Evolutionary conservation across 2,329 filamentous ascomycete genomes (phyloP).

Genomic region (Penicillium sp.): DNA sequence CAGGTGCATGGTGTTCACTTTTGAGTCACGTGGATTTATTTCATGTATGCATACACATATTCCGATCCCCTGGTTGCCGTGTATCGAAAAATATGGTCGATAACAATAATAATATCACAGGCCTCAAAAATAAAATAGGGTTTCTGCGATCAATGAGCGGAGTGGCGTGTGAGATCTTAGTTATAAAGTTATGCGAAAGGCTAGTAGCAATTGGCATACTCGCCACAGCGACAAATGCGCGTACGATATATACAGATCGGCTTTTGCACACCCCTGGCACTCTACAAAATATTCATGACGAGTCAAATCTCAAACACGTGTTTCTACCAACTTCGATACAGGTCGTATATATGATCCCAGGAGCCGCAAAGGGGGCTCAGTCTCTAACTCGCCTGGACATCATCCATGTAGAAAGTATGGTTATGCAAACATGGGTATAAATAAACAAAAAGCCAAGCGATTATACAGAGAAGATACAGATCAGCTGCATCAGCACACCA

Average conservation of each 20-base stretch:
- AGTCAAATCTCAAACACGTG: constrained; percentile 1
- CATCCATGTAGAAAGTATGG: constrained; percentile 9
- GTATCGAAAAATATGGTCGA: background rate
- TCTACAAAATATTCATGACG: background rate
- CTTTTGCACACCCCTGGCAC: no score
- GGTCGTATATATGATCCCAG: constrained; percentile 8
- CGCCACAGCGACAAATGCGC: no score
- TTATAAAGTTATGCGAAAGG: no score
- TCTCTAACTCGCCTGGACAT: background rate
- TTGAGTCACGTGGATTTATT: background rate
- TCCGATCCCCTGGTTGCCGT: no score
- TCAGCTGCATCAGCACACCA: constrained; percentile 2
- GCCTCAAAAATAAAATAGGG: no score
- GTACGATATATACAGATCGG: no score
- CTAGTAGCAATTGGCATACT: no score
- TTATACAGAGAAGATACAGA: background rate
- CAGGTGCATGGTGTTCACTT: constrained; percentile 13
- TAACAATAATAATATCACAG: background rate
- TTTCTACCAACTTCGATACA: constrained; percentile 11
- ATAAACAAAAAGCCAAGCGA: constrained; percentile 1
- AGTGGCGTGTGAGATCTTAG: no score
- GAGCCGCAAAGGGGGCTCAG: background rate
- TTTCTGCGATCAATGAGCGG: no score
- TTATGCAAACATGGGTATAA: constrained; percentile 17
- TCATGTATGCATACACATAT: background rate